Evolutionary conservation across 2,329 filamentous ascomycete species (phyloP).

Genomic region (Talaromyces pinophilus): DNA sequence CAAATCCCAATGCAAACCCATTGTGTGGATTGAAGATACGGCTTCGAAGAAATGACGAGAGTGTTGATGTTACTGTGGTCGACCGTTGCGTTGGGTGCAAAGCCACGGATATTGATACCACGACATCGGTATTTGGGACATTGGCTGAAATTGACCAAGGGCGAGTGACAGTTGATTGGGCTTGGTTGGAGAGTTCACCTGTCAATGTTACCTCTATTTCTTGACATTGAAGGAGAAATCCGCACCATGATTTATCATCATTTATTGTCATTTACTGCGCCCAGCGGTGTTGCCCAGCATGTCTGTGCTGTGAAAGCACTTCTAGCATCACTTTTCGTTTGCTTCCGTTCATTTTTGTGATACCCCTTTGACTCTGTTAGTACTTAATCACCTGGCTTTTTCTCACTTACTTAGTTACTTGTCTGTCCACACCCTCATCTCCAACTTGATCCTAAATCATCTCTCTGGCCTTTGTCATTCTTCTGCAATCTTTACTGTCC

Average conservation of each 20-base stretch:
- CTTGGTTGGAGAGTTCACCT: constrained; percentile 50
- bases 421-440: neutral
- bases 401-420: too few relatives aligned
- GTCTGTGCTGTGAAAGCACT: neutral
- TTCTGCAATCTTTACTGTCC: neutral
- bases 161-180: constrained; percentile 53
- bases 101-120: constrained; percentile 54
- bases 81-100: constrained; percentile 63
- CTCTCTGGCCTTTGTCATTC: neutral
- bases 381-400: neutral
- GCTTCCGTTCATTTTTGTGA: neutral
- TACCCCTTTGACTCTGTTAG: neutral
- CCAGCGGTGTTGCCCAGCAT: neutral
- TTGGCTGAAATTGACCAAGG: constrained; percentile 51
- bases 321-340: neutral
- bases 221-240: neutral
- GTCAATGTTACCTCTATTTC: constrained; percentile 24
- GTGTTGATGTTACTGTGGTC: constrained; percentile 65
- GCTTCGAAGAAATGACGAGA: constrained; percentile 55
- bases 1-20: constrained; percentile 65
- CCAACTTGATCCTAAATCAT: neutral
- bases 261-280: neutral
- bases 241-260: neutral
- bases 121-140: constrained; percentile 50
- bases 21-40: constrained; percentile 69